phyloP scores from a whole-genome alignment of 2,329 filamentous ascomycete species.

The Colletotrichum gigasporum region DNA sequence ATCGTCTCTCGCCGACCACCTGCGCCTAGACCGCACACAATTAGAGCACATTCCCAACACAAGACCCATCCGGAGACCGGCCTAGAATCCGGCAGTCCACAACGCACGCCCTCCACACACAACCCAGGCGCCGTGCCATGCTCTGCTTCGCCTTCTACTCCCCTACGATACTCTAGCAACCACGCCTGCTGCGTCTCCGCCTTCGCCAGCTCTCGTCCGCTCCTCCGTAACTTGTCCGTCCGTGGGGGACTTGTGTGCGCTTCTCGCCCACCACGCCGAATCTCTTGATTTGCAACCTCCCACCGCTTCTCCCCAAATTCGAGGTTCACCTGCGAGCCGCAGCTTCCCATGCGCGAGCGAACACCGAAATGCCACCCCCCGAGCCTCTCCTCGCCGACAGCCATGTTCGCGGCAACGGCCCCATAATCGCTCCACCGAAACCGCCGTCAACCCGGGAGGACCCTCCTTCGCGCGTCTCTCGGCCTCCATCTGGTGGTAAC shows the following conservation, averaged over 20 bases:
- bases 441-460: background rate
- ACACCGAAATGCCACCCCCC: slow-evolving; percentile 22
- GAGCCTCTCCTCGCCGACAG: slow-evolving; percentile 10
- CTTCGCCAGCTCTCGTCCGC: background rate
- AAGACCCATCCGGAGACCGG: slow-evolving; percentile 17
- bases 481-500: slow-evolving; percentile 8
- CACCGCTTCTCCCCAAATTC: background rate
- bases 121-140: slow-evolving; percentile 23
- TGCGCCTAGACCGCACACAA: slow-evolving; percentile 22
- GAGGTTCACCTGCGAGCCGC: slow-evolving; percentile 15
- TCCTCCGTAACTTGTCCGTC: background rate
- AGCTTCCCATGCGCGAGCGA: slow-evolving; percentile 28
- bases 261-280: background rate
- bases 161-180: slow-evolving; percentile 27
- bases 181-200: background rate
- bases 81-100: slow-evolving; percentile 12
- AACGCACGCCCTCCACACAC: slow-evolving; percentile 8
- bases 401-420: slow-evolving; percentile 7
- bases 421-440: slow-evolving; percentile 7
- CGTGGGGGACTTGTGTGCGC: background rate
- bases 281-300: background rate
- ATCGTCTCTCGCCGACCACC: background rate
- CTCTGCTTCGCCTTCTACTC: slow-evolving; percentile 8
- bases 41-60: slow-evolving; percentile 22
- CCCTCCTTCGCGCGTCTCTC: background rate